phyloP scores from a whole-genome alignment of 1,284 basidiomycete genomes.

The Ustilago lituana region DNA sequence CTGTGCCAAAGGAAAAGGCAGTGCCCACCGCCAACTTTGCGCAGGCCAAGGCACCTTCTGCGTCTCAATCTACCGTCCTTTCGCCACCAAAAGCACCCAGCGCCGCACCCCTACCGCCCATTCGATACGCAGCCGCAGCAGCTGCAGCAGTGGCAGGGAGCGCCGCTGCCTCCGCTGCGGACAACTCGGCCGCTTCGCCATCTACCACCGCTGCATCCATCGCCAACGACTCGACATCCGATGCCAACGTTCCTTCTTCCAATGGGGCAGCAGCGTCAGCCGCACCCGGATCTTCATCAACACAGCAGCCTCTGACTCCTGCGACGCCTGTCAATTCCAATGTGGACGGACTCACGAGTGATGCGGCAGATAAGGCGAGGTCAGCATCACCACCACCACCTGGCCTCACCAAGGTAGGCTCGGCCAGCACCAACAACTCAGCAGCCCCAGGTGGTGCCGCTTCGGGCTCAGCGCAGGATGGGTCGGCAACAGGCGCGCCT shows the following conservation, averaged over 20 bases:
- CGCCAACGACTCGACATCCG: slow-evolving; percentile 16
- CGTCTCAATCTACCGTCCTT: slow-evolving; percentile 43
- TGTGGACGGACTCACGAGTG: slow-evolving; percentile 24
- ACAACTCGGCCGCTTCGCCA: slow-evolving; percentile 24
- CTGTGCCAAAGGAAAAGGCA: slow-evolving; percentile 73
- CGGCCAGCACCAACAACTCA: slow-evolving; percentile 14
- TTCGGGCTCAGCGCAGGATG: background rate
- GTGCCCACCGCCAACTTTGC: slow-evolving; percentile 80
- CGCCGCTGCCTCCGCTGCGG: slow-evolving; percentile 32
- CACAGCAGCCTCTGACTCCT: slow-evolving; percentile 11
- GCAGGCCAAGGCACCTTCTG: slow-evolving; percentile 70
- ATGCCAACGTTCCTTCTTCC: slow-evolving; percentile 8
- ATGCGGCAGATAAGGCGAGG: slow-evolving; percentile 24
- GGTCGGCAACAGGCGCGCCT: slow-evolving; percentile 4
- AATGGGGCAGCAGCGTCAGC: slow-evolving; percentile 17
- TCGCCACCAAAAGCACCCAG: slow-evolving; percentile 56
- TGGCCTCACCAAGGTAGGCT: slow-evolving; percentile 27
- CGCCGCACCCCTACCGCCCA: slow-evolving; percentile 72
- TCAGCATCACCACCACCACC: slow-evolving; percentile 46
- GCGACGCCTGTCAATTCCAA: slow-evolving; percentile 26
- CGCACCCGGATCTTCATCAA: slow-evolving; percentile 3
- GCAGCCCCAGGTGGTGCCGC: slow-evolving; percentile 2
- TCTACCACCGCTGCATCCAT: slow-evolving; percentile 33
- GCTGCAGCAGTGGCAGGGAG: slow-evolving; percentile 74
- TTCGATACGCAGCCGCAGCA: slow-evolving; percentile 89